Conservation (phyloP, 176 grass and related monocot genomes). For the Typha latifolia region DNA sequence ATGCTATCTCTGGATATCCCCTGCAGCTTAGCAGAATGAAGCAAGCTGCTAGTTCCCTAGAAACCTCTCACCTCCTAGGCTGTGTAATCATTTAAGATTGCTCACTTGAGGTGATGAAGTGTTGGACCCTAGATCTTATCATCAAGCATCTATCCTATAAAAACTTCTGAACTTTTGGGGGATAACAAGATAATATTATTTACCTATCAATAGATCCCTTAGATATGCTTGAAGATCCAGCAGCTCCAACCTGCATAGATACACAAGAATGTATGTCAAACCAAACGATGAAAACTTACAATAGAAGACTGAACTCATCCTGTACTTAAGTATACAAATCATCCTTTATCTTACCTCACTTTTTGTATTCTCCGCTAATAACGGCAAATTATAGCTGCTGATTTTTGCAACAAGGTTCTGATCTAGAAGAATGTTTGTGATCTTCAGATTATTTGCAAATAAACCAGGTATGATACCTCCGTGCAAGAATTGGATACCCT, state of each 20-base stretch:
- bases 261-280: neutral
- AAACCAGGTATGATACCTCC: constrained; percentile 75
- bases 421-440: constrained; percentile 74
- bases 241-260: constrained; percentile 8
- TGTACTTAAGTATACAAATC: neutral
- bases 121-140: too few species aligned
- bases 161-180: neutral
- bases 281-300: neutral
- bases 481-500: constrained; percentile 93
- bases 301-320: neutral
- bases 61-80: too few species aligned
- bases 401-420: constrained; percentile 91
- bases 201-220: constrained; percentile 56
- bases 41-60: too few species aligned
- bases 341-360: constrained; percentile 26
- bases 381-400: constrained; percentile 74
- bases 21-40: too few species aligned
- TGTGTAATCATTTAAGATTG: too few species aligned
- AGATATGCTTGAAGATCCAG: constrained; percentile 28
- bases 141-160: too few species aligned
- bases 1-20: too few species aligned
- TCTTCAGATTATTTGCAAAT: constrained; percentile 71
- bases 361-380: constrained; percentile 53
- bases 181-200: neutral
- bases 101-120: too few species aligned